phyloP scores from a whole-genome alignment of 441 rosid species.

The Eruca vesicaria region DNA sequence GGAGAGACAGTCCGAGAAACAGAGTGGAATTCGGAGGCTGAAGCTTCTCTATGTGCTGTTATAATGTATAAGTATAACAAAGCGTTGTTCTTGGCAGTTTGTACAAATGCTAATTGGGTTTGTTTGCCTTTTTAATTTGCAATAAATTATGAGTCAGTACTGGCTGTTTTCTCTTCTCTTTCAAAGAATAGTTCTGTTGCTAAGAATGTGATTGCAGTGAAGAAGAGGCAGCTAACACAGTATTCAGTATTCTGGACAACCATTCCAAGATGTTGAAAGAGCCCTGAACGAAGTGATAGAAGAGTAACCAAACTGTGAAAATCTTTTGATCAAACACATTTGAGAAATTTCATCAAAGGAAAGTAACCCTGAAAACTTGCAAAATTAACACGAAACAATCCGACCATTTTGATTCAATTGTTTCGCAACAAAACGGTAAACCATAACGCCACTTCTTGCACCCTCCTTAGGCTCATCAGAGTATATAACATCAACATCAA shows the following conservation, averaged over 20 bases:
- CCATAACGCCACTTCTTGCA: conserved; percentile 54
- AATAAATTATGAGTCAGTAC: not conserved
- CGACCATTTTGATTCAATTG: conserved; percentile 8
- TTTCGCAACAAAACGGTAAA: conserved; percentile 46
- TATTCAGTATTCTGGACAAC: conserved; percentile 80
- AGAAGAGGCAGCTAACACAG: conserved; percentile 71
- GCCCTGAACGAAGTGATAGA: conserved; percentile 42
- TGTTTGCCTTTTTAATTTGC: not conserved
- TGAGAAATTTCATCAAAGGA: not conserved
- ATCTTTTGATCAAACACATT: not conserved
- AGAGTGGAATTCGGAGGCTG: too few species aligned
- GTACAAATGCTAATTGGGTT: too few species aligned
- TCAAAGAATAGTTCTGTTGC: conserved; percentile 11
- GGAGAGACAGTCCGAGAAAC: conserved; percentile 36
- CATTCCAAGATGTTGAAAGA: conserved; percentile 66
- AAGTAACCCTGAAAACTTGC: not conserved
- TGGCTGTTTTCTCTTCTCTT: conserved; percentile 7
- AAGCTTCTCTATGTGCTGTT: too few species aligned
- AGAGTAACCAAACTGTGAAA: not conserved
- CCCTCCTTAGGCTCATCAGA: conserved; percentile 50
- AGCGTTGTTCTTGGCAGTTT: not conserved
- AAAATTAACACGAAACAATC: not conserved
- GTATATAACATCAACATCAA: conserved; percentile 46
- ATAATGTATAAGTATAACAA: too few species aligned
- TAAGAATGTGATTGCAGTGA: conserved; percentile 57